Base-by-base conservation (phyloP, 108 stramenopile genomes). In the Bacterosira constricta region DNA sequence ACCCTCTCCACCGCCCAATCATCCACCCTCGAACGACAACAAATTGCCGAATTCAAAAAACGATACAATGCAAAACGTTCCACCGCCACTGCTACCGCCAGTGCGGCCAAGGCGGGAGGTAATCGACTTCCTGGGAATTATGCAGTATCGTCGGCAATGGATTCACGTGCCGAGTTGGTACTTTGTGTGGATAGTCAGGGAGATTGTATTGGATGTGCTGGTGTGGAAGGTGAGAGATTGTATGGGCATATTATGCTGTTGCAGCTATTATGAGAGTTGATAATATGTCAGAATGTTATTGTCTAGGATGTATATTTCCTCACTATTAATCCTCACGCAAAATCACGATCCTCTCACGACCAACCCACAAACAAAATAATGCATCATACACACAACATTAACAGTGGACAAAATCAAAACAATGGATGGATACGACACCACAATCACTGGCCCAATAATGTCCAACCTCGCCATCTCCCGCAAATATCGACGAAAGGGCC, bases 401-500 rank as follows among this genome's bases (percentile, higher is more conserved):
- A n/a, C 30, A 76, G 67, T 76, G 25, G 59, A 69, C 31, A 75
- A 62, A 54, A 50, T 80, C 2, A 63, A 63, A 36, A 74, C 62
- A 35, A 75, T 69, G 67, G 79, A 75, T 62, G 79, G 79, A 4
- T 62, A 69, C 29, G 66, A 69, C 23, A 39, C 32, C 0, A 29
- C 52, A 18, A 57, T 58, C 44, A 25, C 32, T 11, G 87, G 76
- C 3, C 93, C 93, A 38, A 54, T 91, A 25, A 91, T 91, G 93
- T 75, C 72, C 62, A 91, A 94, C 59, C 73, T 91, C 23, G 90
- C 88, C 35, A 82, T 94, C n/a, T 58, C 82, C 6, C 73, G 77
- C 9, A 51, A 77, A 20, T 89, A 74, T 37, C 75, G 93, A 35
- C 73, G 90, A 55, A 84, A 66, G 34, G 93, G 93, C 0, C 66